Conservation (phyloP, 1,284 basidiomycete genomes). For the Stygiomarasmius scandens region DNA sequence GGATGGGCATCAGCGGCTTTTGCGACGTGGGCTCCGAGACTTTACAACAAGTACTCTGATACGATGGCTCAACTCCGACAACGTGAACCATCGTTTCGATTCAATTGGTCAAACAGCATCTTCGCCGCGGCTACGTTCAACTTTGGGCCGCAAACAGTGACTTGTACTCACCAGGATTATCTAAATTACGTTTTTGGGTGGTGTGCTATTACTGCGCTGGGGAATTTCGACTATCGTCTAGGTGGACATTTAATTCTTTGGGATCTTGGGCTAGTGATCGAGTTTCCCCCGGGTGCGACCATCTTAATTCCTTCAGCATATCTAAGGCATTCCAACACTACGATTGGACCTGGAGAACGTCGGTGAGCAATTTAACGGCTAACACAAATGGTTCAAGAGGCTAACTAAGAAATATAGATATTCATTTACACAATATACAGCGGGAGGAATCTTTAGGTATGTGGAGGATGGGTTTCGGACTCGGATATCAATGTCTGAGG, state of each 20-base stretch:
- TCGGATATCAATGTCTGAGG: not conserved
- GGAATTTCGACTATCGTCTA: not conserved
- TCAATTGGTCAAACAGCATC: not conserved
- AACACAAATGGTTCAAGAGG: no score
- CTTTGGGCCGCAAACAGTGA: conserved; percentile 1
- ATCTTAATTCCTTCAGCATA: conserved; percentile 12
- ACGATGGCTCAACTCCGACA: not conserved
- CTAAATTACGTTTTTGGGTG: conserved; percentile 6
- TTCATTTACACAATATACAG: conserved; percentile 15
- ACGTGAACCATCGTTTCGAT: not conserved
- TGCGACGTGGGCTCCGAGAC: not conserved
- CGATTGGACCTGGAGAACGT: no score
- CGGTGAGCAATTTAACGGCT: no score
- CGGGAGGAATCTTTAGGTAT: conserved; percentile 12
- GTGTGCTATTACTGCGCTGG: conserved; percentile 11
- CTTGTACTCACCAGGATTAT: conserved; percentile 4
- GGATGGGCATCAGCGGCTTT: not conserved
- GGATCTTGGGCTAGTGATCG: conserved; percentile 7
- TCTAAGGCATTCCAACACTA: conserved; percentile 5
- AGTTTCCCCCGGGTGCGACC: conserved; percentile 11
- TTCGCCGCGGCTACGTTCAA: conserved; percentile 4
- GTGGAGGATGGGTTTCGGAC: conserved; percentile 3
- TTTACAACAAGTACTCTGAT: not conserved
- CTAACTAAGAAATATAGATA: not conserved
- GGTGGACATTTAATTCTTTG: conserved; percentile 13